These are phyloP conservation scores for Syncephalis plumigaleata DNA, from an alignment of 371 early-diverging fungal genomes.

Conservation along the genomic window DNA sequence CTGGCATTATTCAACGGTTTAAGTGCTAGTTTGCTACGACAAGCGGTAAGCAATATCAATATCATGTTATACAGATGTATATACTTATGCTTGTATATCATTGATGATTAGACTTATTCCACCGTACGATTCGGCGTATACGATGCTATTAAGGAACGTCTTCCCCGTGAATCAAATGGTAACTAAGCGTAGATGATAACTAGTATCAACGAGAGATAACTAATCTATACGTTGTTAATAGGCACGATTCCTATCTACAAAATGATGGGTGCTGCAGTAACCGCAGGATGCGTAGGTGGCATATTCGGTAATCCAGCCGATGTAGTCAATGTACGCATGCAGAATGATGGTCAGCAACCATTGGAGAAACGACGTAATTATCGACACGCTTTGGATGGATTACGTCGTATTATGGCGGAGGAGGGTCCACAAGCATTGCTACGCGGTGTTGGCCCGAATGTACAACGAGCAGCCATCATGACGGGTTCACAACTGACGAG, in stretches of 20 bases:
- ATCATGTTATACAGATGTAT: too few relatives aligned
- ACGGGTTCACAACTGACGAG: slow-evolving; percentile 54
- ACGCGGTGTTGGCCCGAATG: slow-evolving; percentile 55
- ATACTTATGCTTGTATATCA: too few relatives aligned
- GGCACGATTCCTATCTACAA: neutral
- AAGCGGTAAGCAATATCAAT: slow-evolving; percentile 14
- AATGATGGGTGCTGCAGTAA: neutral
- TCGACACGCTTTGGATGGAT: slow-evolving; percentile 55
- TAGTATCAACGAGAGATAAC: neutral
- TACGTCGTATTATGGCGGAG: slow-evolving; percentile 37
- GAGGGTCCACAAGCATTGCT: slow-evolving; percentile 48
- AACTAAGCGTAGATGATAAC: slow-evolving; percentile 17
- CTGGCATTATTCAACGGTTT: slow-evolving; percentile 48
- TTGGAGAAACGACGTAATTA: slow-evolving; percentile 44
- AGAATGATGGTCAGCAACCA: slow-evolving; percentile 63
- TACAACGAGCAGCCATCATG: slow-evolving; percentile 60
- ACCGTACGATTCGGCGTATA: slow-evolving; percentile 64
- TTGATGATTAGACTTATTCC: slow-evolving; percentile 33
- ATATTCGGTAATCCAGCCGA: slow-evolving; percentile 72
- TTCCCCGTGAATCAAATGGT: slow-evolving; percentile 18
- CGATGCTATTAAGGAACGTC: slow-evolving; percentile 34
- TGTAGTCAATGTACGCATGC: slow-evolving; percentile 68
- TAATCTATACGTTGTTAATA: neutral
- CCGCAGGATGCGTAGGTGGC: slow-evolving; percentile 51
- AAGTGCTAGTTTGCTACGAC: slow-evolving; percentile 52